These are phyloP conservation scores for Ophiostoma ulmi DNA, from an alignment of 2,329 filamentous ascomycete species.

Conservation along the genomic window DNA sequence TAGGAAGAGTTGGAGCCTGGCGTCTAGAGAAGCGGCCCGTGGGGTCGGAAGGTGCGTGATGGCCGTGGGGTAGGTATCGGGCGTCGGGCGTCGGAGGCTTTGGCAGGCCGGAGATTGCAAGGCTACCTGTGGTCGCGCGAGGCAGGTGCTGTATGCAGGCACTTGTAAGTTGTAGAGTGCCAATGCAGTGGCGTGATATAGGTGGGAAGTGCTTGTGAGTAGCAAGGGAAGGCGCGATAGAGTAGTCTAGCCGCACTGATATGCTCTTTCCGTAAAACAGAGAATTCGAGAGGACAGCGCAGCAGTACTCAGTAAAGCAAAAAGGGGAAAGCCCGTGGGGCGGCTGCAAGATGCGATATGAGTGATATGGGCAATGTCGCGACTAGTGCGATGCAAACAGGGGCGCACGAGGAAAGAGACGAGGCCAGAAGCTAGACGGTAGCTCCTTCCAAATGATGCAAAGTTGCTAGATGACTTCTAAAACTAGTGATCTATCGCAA, in stretches of 20 bases:
- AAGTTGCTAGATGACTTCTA: not conserved
- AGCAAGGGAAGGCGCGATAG: not conserved
- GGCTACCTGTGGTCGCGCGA: not conserved
- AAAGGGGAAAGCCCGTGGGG: constrained; percentile 2
- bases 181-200: not conserved
- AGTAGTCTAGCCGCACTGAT: not conserved
- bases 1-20: not conserved
- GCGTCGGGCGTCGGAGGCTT: not conserved
- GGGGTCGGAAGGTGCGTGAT: not conserved
- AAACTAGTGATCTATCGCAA: not conserved
- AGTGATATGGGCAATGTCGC: not conserved
- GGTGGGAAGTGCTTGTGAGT: not conserved
- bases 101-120: constrained; percentile 1
- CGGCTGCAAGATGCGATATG: constrained; percentile 6
- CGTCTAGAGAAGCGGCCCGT: constrained; percentile 1
- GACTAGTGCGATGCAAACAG: constrained; percentile 6
- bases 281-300: not conserved
- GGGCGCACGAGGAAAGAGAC: not conserved
- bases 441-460: not conserved
- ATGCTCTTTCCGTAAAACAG: not conserved
- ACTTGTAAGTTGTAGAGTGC: not conserved
- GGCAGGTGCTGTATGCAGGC: not conserved
- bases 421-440: not conserved
- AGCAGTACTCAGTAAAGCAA: not conserved
- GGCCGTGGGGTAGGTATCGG: constrained; percentile 1